These are phyloP conservation scores for Stachybotrys echinatus DNA, from an alignment of 2,329 filamentous ascomycete genomes.

Conservation along the genomic window DNA sequence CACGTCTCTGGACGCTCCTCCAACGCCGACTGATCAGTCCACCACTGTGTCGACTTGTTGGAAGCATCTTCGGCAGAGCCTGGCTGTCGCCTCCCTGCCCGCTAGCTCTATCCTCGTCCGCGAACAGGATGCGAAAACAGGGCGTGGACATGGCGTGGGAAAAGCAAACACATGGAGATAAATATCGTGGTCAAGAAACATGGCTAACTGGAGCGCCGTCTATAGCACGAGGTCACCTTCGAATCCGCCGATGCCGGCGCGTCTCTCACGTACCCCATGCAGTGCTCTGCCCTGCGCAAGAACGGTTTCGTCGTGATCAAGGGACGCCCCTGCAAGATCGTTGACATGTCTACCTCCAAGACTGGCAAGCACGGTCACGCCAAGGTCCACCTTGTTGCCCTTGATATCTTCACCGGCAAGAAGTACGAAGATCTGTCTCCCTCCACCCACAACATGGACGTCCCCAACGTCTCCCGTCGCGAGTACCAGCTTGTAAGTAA, in stretches of 20 bases:
- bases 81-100: background rate
- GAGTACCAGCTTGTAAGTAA: slow-evolving; percentile 90
- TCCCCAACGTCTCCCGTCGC: slow-evolving; percentile 84
- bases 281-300: slow-evolving; percentile 99
- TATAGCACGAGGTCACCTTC: slow-evolving; percentile 68
- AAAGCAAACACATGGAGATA: background rate
- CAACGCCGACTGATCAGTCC: slow-evolving; percentile 5
- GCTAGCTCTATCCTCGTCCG: background rate
- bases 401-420: slow-evolving; percentile 99
- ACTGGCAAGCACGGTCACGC: slow-evolving; percentile 99
- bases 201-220: background rate
- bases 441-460: slow-evolving; percentile 97
- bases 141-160: too few species aligned
- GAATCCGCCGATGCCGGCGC: slow-evolving; percentile 95
- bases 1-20: slow-evolving; percentile 3
- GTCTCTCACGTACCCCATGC: slow-evolving; percentile 91
- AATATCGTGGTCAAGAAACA: background rate
- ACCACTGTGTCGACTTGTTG: background rate
- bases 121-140: background rate
- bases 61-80: background rate
- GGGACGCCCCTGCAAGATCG: slow-evolving; percentile 98
- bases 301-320: slow-evolving; percentile 99
- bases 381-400: slow-evolving; percentile 97
- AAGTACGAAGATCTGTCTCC: slow-evolving; percentile 99
- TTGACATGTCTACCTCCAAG: slow-evolving; percentile 99